These are phyloP conservation scores for Phaeophleospora eucalypticola DNA, from an alignment of 2,329 filamentous ascomycete genomes.

Conservation along the genomic window DNA sequence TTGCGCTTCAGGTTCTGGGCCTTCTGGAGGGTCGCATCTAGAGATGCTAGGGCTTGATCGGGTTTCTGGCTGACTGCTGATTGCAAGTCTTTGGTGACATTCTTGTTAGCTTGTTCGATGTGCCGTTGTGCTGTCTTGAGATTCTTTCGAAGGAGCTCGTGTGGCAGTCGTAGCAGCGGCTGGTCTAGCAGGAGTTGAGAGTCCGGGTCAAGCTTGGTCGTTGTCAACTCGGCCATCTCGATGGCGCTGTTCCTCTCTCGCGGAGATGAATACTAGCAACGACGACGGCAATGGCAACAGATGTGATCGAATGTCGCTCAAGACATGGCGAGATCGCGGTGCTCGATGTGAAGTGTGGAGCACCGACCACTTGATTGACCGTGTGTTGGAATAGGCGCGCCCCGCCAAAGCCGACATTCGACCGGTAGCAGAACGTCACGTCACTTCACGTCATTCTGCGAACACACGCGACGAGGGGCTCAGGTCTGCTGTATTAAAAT, in stretches of 20 bases:
- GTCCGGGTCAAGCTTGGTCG: slow-evolving; percentile 67
- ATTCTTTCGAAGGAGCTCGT: slow-evolving; percentile 89
- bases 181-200: slow-evolving; percentile 81
- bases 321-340: not conserved
- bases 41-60: slow-evolving; percentile 69
- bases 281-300: too few species aligned
- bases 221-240: slow-evolving; percentile 51
- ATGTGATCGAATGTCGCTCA: too few species aligned
- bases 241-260: too few species aligned
- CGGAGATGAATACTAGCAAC: too few species aligned
- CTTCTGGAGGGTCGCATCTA: slow-evolving; percentile 79
- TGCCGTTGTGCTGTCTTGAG: slow-evolving; percentile 79
- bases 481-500: too few species aligned
- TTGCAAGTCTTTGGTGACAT: slow-evolving; percentile 56
- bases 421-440: not conserved
- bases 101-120: slow-evolving; percentile 66
- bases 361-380: too few species aligned
- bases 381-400: too few species aligned
- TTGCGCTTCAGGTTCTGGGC: slow-evolving; percentile 88
- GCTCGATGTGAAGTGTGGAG: not conserved
- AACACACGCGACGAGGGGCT: not conserved
- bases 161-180: slow-evolving; percentile 84
- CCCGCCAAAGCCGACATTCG: not conserved
- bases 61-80: slow-evolving; percentile 49
- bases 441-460: not conserved